Percentiles rank a stretch among this genome's conserved stretches.
These are phyloP conservation scores for Chimonanthus salicifolius DNA, from an alignment of 164 flowering plant species.

Conservation along the genomic window DNA sequence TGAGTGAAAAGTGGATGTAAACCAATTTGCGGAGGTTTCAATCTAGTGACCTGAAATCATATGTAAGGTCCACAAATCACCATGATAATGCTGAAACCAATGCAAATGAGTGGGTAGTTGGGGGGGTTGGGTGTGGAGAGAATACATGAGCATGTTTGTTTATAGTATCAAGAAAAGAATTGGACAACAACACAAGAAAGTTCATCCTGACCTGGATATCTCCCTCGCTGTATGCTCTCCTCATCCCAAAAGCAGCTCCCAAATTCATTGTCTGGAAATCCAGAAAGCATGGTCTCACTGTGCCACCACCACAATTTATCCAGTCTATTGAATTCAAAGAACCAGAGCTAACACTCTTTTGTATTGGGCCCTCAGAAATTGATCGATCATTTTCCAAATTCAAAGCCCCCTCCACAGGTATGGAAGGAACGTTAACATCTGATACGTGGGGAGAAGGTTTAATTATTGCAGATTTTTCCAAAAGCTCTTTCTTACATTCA, in stretches of 20 bases:
- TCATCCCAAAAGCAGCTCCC: conserved; percentile 69
- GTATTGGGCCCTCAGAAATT: conserved; percentile 30
- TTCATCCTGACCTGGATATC: conserved; percentile 74
- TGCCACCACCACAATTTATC: conserved; percentile 31
- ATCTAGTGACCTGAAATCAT: background rate
- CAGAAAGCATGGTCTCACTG: conserved; percentile 50
- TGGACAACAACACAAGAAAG: background rate
- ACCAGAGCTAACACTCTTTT: conserved; percentile 68
- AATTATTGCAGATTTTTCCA: conserved; percentile 51
- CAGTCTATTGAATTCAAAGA: conserved; percentile 64
- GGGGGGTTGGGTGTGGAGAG: too few relatives aligned
- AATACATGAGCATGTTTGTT: background rate
- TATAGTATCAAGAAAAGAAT: background rate
- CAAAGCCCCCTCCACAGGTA: conserved; percentile 28
- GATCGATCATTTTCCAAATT: conserved; percentile 18
- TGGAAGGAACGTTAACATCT: conserved; percentile 39
- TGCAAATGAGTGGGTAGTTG: too few relatives aligned
- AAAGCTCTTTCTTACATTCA: conserved; percentile 71
- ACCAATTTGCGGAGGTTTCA: background rate
- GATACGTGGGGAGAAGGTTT: conserved; percentile 38
- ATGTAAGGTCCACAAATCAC: background rate
- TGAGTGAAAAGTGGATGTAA: background rate
- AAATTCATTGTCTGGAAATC: conserved; percentile 64
- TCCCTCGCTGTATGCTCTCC: conserved; percentile 95
- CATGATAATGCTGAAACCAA: background rate